These are phyloP conservation scores for Exophiala mesophila DNA, from an alignment of 2,329 filamentous ascomycete species.

Conservation along the genomic window DNA sequence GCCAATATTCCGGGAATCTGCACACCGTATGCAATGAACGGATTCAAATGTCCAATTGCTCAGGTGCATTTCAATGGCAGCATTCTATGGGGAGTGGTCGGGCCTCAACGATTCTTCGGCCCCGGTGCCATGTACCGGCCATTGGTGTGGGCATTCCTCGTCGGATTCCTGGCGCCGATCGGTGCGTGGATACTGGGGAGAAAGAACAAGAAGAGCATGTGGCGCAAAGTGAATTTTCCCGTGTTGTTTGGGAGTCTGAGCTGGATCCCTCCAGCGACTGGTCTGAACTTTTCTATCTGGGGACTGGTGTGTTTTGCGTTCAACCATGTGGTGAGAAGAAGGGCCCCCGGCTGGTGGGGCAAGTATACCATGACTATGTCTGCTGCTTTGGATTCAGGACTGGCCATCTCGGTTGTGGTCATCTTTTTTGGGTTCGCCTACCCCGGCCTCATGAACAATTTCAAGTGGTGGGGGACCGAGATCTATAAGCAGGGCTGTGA, in stretches of 20 bases:
- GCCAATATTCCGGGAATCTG: conserved; percentile 70
- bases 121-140: conserved; percentile 67
- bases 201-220: conserved; percentile 53
- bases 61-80: conserved; percentile 86
- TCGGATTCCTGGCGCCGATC: conserved; percentile 70
- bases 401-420: conserved; percentile 76
- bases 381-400: conserved; percentile 74
- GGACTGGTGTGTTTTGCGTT: conserved; percentile 76
- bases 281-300: conserved; percentile 86
- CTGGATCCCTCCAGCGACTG: conserved; percentile 81
- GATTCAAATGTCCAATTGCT: conserved; percentile 82
- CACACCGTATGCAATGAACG: conserved; percentile 73
- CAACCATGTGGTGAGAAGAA: conserved; percentile 68
- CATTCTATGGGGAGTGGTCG: conserved; percentile 85
- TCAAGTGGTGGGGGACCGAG: conserved; percentile 86
- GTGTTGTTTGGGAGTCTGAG: conserved; percentile 76
- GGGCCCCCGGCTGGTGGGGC: conserved; percentile 73
- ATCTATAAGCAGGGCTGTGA: conserved; percentile 80
- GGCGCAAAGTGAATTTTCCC: conserved; percentile 74
- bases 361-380: conserved; percentile 89
- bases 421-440: conserved; percentile 87
- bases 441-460: conserved; percentile 65
- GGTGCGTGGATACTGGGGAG: conserved; percentile 67
- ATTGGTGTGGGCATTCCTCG: conserved; percentile 74
- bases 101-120: conserved; percentile 77